Percentiles rank a stretch among this genome's conserved stretches.
These are phyloP conservation scores for Bigelowiella natans DNA, from an alignment of 78 protist genomes.

Conservation along the genomic window DNA sequence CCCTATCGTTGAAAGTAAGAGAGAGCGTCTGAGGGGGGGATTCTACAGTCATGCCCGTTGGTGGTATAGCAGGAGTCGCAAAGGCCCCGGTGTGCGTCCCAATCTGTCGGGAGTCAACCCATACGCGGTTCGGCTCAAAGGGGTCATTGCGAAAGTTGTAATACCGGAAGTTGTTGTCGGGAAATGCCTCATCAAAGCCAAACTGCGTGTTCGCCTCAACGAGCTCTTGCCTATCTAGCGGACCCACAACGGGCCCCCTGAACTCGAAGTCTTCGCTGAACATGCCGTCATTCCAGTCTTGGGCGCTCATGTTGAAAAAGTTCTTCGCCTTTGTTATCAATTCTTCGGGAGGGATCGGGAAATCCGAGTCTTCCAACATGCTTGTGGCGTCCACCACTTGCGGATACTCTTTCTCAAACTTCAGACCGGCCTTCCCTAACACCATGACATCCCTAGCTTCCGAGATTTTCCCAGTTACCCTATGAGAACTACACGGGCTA, in stretches of 20 bases:
- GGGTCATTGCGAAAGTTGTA: background rate
- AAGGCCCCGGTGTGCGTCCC: background rate
- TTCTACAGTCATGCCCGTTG: slow-evolving; percentile 4
- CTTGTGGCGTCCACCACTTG: no score
- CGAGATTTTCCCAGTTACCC: no score
- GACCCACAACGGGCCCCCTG: background rate
- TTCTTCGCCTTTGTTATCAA: background rate
- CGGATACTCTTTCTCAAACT: no score
- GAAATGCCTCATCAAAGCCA: background rate
- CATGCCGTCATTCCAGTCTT: background rate
- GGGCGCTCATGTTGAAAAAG: background rate
- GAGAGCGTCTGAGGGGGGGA: background rate
- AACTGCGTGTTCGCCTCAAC: background rate
- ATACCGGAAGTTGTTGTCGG: background rate
- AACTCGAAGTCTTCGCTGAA: background rate
- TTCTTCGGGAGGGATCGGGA: background rate
- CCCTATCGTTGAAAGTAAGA: background rate
- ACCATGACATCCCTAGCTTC: no score
- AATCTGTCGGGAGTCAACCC: background rate
- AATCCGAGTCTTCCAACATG: background rate
- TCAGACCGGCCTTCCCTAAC: no score
- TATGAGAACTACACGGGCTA: no score
- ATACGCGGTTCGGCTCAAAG: slow-evolving; percentile 6
- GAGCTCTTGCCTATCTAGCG: background rate
- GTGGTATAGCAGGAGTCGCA: background rate